Conservation (phyloP, 2,329 filamentous ascomycete genomes). For the Madurella mycetomatis region DNA sequence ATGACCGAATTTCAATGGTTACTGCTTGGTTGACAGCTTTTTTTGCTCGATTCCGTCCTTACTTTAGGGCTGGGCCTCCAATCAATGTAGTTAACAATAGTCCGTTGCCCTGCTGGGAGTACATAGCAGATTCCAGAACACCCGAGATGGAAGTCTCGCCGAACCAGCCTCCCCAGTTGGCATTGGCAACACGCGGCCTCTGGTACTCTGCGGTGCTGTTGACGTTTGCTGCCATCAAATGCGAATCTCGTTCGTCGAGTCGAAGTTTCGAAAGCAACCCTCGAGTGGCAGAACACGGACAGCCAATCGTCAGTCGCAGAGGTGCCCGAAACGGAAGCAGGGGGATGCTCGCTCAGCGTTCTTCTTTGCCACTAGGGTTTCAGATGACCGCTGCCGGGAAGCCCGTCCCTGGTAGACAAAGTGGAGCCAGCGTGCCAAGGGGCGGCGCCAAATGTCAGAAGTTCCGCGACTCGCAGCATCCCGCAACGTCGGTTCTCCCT, state of each 20-base stretch:
- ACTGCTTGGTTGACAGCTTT: too few relatives aligned
- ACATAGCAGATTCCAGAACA: too few relatives aligned
- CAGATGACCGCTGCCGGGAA: constrained; percentile 17
- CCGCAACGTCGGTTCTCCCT: constrained; percentile 7
- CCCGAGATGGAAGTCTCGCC: too few relatives aligned
- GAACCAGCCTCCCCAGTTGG: too few relatives aligned
- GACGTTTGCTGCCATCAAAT: neutral
- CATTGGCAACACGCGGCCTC: neutral
- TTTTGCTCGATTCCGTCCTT: too few relatives aligned
- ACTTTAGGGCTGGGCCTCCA: too few relatives aligned
- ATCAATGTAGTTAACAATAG: too few relatives aligned
- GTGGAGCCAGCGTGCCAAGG: constrained; percentile 3
- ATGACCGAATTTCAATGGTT: too few relatives aligned
- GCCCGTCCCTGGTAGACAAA: constrained; percentile 2
- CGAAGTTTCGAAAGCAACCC: constrained; percentile 10
- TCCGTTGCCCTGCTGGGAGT: too few relatives aligned
- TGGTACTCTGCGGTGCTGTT: neutral
- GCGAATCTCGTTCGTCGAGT: neutral
- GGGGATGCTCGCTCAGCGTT: constrained; percentile 11
- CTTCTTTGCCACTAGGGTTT: constrained; percentile 25
- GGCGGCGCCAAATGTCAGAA: constrained; percentile 1
- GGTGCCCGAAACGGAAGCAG: constrained; percentile 15
- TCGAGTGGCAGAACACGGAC: constrained; percentile 9
- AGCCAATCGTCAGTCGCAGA: constrained; percentile 1
- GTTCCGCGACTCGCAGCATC: neutral